Evolutionary conservation across 83 land plant genomes (phyloP), one percentile per base, ranked within the genome.

Genomic region (Diphasiastrum complanatum): DNA sequence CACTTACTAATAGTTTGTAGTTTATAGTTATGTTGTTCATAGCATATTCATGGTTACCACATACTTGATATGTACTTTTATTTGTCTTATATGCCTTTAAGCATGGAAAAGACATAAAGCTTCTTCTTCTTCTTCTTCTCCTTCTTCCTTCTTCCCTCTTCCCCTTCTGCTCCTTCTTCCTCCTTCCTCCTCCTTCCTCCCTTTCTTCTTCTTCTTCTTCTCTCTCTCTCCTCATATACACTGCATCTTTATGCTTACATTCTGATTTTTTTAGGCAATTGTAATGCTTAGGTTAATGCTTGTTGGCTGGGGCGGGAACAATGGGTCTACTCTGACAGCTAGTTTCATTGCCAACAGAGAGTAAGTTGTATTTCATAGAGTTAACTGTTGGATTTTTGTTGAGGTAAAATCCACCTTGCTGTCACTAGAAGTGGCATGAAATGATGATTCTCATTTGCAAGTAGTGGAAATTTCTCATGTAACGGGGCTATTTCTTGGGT

Each of bases 261-360:
- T 5, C 51, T 47, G 5, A 5, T n/a, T 47, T 47, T 5, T n/a
- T 47, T n/a, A 24, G 24, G 5, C n/a, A 47, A 19, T n/a, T 5
- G 5, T 47, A 24, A n/a, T 18, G 24, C 4, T 5, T 5, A 92
- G 98, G 64, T 85, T 93, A 69, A 83, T 93, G 98, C 88, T 93
- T 18, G 98, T 89, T 45, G 98, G 98, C 30, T 93, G 98, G 98
- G 98, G 96, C 2, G 98, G 98, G 10, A 93, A 89, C 81, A 93
- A 93, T 41, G 98, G 98, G 11, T 81, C 91, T 11, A 89, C 96
- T 10, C 83, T 93, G 28, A 93, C 98, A 0, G 96, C 84, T 14
- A 96, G 89, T 30, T 76, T 93, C n/a, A 89, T 93, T 28, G 96
- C 98, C 0, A 93, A 93, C 67, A 69, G 88, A 67, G 98, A 93